Base-by-base conservation (phyloP, 371 early-diverging fungal genomes). In the Coemansia sp. region DNA sequence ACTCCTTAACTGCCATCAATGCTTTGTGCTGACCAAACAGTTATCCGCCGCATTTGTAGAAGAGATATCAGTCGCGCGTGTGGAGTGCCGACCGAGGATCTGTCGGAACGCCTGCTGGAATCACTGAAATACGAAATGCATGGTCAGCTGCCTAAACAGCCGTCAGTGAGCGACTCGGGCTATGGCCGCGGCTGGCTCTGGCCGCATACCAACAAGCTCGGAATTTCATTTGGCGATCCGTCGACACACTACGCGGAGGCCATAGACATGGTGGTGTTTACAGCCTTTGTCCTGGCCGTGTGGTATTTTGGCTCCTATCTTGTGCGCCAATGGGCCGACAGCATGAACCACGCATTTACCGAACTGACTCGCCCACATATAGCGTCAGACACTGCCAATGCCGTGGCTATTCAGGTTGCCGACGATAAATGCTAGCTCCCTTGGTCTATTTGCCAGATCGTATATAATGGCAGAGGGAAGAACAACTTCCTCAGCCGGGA, bases 271-370 rank as follows among this genome's bases (percentile, higher is more conserved):
- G n/a, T 50, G 40, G 33, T 57, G 40, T 65, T 65, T 65, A 53
- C 40, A 0, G 48, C 47, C 5, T 65, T 65, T 58, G 53, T 43
- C 5, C 16, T 65, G 35, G 54, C 48, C 2, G 26, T 65, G 12
- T 66, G 58, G 58, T 55, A 54, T 41, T 47, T 65, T 33, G 68
- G 68, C 38, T 65, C 43, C 48, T 40, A 51, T 53, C 52, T 68
- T 12, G 68, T 65, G 31, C 53, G 43, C 16, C 66, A 59, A 35
- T 65, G 65, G 65, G 42, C 41, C 31, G 9, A n/a, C 11, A 31
- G 33, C 36, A 52, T 62, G 45, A 34, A n/a, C 8, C 8, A 20
- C 36, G n/a, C 36, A 6, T 53, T 35, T 35, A 8, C 16, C 36
- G 36, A 53, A 2, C 14, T 52, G 12, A 16, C 52, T 34, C 53